Conservation (phyloP, 768 basidiomycete species). For the Serpula lacrymans region DNA sequence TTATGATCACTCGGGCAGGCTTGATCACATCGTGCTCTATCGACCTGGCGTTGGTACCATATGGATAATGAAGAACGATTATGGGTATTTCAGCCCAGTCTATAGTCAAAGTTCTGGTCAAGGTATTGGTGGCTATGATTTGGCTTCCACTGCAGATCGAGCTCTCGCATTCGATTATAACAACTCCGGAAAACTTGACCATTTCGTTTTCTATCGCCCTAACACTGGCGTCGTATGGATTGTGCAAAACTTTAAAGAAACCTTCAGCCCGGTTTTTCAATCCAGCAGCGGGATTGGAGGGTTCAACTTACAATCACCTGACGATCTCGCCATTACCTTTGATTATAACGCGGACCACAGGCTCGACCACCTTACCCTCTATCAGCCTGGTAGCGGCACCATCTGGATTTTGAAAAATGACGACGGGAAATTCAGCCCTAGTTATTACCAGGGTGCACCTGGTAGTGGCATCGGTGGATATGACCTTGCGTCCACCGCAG, state of each 20-base stretch:
- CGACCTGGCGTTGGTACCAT: constrained; percentile 5
- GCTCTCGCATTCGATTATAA: constrained; percentile 10
- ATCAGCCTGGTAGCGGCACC: constrained; percentile 8
- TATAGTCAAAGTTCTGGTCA: no score
- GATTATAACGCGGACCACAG: constrained; percentile 10
- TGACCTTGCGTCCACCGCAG: no score
- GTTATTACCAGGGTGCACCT: no score
- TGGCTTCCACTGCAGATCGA: constrained; percentile 8
- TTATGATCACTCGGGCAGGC: no score
- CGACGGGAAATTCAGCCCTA: constrained; percentile 6
- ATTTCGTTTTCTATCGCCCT: constrained; percentile 13
- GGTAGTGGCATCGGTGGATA: no score
- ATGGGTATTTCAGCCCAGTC: constrained; percentile 5
- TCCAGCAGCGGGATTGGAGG: constrained; percentile 1
- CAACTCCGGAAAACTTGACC: constrained; percentile 9
- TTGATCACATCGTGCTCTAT: not conserved
- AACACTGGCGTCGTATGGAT: constrained; percentile 5
- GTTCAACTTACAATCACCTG: constrained; percentile 1
- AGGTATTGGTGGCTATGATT: no score
- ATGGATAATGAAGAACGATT: constrained; percentile 9
- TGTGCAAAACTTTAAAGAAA: no score
- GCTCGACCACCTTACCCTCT: constrained; percentile 10
- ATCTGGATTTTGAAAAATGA: constrained; percentile 10
- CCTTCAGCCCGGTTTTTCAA: no score
- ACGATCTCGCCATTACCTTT: constrained; percentile 9